Conservation (phyloP, 2,329 filamentous ascomycete species). For the Colletotrichum echinochloae region DNA sequence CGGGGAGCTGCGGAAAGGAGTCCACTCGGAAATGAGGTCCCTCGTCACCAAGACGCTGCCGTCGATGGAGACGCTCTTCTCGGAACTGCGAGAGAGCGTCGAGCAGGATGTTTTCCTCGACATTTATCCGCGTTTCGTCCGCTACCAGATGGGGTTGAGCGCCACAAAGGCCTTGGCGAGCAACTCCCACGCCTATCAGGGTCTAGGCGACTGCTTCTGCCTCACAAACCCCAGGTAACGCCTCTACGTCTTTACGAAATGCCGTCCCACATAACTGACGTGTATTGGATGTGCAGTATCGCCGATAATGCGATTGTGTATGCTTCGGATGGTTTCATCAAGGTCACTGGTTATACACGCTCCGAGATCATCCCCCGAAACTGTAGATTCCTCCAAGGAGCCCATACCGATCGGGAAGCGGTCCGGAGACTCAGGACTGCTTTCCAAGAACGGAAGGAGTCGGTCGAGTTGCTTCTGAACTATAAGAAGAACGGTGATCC, state of each 20-base stretch:
- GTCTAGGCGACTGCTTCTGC: conserved; percentile 70
- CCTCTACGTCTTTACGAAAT: neutral
- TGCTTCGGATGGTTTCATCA: conserved; percentile 64
- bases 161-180: conserved; percentile 58
- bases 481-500: conserved; percentile 63
- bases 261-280: neutral
- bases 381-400: conserved; percentile 63
- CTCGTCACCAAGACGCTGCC: conserved; percentile 59
- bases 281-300: conserved; percentile 49
- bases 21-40: conserved; percentile 61
- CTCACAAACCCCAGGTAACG: conserved; percentile 60
- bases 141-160: conserved; percentile 61
- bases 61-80: conserved; percentile 58
- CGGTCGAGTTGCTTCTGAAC: conserved; percentile 63
- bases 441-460: conserved; percentile 57
- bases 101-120: conserved; percentile 59
- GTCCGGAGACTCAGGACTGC: conserved; percentile 56
- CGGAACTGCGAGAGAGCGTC: conserved; percentile 57
- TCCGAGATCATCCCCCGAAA: conserved; percentile 63
- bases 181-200: conserved; percentile 57
- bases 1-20: conserved; percentile 51
- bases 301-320: conserved; percentile 64
- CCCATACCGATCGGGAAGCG: conserved; percentile 57
- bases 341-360: conserved; percentile 61
- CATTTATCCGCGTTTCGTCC: conserved; percentile 65